These are phyloP conservation scores for Boletus albobrunnescens DNA, from an alignment of 1,284 basidiomycete species.

Conservation along the genomic window DNA sequence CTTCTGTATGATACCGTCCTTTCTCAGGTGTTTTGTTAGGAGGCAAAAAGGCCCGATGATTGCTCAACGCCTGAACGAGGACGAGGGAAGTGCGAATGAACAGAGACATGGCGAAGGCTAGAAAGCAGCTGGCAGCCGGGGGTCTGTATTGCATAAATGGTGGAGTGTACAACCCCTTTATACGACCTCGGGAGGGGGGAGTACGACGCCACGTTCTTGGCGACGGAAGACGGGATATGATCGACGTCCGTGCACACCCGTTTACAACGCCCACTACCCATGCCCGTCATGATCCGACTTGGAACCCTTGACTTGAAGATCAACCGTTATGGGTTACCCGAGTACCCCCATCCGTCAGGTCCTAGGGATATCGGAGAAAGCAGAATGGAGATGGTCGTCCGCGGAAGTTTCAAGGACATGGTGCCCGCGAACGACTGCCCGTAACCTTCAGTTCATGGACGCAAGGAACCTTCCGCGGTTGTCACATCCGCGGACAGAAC, in stretches of 20 bases:
- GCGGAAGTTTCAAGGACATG: not conserved
- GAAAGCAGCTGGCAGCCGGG: not conserved
- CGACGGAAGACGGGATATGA: conserved; percentile 8
- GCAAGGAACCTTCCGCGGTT: not conserved
- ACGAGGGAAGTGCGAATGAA: conserved; percentile 43
- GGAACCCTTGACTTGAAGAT: not conserved
- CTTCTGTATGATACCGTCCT: conserved; percentile 52
- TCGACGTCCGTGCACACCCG: conserved; percentile 4
- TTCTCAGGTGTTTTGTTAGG: conserved; percentile 55
- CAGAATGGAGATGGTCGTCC: not conserved
- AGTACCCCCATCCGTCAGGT: not conserved
- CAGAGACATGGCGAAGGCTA: conserved; percentile 38
- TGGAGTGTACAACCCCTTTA: conserved; percentile 8
- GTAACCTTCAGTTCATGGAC: conserved; percentile 1
- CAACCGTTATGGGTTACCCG: not conserved
- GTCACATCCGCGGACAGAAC: conserved; percentile 18
- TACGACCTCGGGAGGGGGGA: conserved; percentile 7
- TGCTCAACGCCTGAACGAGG: conserved; percentile 46
- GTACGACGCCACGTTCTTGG: conserved; percentile 2
- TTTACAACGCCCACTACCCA: not conserved
- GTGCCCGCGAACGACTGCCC: not conserved
- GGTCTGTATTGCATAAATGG: not conserved
- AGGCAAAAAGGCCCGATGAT: conserved; percentile 54
- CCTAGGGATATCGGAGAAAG: not conserved
- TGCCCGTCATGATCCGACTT: conserved; percentile 11